Evolutionary conservation across 371 early-diverging fungal species (phyloP).

Genomic region (Apophysomyces ossiformis): DNA sequence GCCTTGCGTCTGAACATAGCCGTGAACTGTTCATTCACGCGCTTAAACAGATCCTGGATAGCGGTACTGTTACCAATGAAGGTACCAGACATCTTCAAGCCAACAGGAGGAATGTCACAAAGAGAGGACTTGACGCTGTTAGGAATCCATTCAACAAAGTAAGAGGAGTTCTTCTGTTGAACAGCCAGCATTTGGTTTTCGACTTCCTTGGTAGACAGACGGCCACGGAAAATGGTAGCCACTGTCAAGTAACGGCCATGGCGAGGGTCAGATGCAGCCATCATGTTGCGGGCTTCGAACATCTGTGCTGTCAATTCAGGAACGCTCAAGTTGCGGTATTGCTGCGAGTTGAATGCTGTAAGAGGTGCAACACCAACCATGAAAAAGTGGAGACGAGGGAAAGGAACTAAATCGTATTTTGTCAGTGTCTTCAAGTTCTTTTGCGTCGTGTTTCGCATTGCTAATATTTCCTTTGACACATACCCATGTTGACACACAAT

Average conservation of each 20-base stretch:
- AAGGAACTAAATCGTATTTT: slow-evolving; percentile 92
- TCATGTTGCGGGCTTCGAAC: slow-evolving; percentile 99
- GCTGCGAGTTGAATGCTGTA: slow-evolving; percentile 84
- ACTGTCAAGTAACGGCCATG: slow-evolving; percentile 98
- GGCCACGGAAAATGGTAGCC: slow-evolving; percentile 98
- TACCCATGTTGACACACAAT: slow-evolving; percentile 95
- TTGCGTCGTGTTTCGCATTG: neutral
- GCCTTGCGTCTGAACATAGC: slow-evolving; percentile 93
- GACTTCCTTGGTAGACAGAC: slow-evolving; percentile 97
- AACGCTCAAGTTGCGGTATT: slow-evolving; percentile 90
- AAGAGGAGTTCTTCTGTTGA: slow-evolving; percentile 94
- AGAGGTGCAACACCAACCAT: slow-evolving; percentile 99
- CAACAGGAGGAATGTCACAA: slow-evolving; percentile 97
- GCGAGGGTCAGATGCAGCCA: slow-evolving; percentile 98
- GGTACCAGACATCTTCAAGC: slow-evolving; percentile 96
- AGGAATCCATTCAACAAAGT: slow-evolving; percentile 99
- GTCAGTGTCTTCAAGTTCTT: neutral
- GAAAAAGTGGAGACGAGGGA: slow-evolving; percentile 99
- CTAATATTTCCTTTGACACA: neutral
- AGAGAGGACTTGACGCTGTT: slow-evolving; percentile 99
- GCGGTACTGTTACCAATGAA: slow-evolving; percentile 99
- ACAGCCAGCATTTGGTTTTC: slow-evolving; percentile 98
- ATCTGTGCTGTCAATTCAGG: slow-evolving; percentile 96
- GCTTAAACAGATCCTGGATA: slow-evolving; percentile 98
- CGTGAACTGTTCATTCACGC: slow-evolving; percentile 93